Evolutionary conservation across 495 filamentous ascomycete species (phyloP).

Genomic region (Lepraria neglecta): DNA sequence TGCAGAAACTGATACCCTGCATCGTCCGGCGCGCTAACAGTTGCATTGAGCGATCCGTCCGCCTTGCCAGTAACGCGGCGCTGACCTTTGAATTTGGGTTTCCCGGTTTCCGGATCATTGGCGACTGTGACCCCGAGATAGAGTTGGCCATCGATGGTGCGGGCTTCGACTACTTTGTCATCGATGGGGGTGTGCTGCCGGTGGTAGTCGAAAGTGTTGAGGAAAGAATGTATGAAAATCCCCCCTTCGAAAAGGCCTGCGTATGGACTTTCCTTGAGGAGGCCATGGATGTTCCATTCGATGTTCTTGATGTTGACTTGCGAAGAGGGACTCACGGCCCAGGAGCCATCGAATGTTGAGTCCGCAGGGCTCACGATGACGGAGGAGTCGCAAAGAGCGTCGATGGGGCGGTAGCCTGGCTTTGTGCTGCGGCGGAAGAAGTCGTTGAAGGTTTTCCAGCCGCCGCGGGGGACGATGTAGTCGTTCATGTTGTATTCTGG

Average conservation of each 20-base stretch:
- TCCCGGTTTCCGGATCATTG: background rate
- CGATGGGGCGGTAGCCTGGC: conserved; percentile 25
- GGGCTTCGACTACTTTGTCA: conserved; percentile 30
- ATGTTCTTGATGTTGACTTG: conserved; percentile 31
- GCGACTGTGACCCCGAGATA: conserved; percentile 18
- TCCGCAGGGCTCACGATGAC: conserved; percentile 31
- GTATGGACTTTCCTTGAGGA: conserved; percentile 25
- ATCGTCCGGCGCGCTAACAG: conserved; percentile 28
- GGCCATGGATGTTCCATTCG: conserved; percentile 29
- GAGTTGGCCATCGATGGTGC: conserved; percentile 28
- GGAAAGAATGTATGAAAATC: conserved; percentile 32
- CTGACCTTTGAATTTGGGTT: background rate
- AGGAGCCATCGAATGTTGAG: conserved; percentile 26
- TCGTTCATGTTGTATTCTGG: conserved; percentile 27
- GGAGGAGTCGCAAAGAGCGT: conserved; percentile 17
- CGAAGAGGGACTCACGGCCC: conserved; percentile 18
- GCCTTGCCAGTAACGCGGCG: background rate
- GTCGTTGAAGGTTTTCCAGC: conserved; percentile 28
- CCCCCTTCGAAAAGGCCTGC: conserved; percentile 24
- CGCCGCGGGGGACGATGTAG: conserved; percentile 25
- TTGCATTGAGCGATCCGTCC: background rate
- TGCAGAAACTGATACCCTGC: conserved; percentile 38
- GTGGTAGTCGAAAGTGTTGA: conserved; percentile 33
- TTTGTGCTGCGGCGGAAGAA: conserved; percentile 31
- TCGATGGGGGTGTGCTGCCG: conserved; percentile 31